Evolutionary conservation across 805 yeast species (phyloP), one percentile per base, ranked within the genome.

Genomic region (Priceomyces carsonii): DNA sequence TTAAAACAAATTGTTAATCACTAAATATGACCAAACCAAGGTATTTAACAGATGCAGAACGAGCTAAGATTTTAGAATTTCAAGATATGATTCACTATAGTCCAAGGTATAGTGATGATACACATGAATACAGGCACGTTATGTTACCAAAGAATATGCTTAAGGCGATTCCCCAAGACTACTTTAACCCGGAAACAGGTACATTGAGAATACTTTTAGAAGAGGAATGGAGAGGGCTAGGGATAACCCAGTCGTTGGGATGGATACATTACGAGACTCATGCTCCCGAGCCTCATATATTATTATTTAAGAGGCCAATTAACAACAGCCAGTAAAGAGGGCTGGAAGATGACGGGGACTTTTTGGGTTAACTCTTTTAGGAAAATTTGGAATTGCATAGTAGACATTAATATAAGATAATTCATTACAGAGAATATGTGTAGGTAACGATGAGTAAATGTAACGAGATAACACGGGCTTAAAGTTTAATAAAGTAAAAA

Each of bases 191-290:
- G 2, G 95, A 90, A 40, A 87, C 95, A 2, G 98, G 98, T 4
- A 93, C 99, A 0, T 71, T 93, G 49, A 80, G 96, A 47, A 87
- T 93, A 28, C 67, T 93, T 25, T 63, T 85, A 32, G 99, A 93
- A 60, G 98, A 93, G 48, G 99, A 93, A 63, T 93, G 99, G 99
- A 75, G 99, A 60, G 98, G 97, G 1, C 68, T 93, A 32, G 99
- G 99, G 2, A 89, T 93, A 52, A 93, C 98, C 5, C 99, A 93
- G 61, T 85, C 95, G 23, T 69, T 93, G 42, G 99, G 99, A 1
- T 93, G 99, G 99, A 93, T 76, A 36, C 99, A 93, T 61, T 93
- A 91, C 56, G 99, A 93, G 54, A 90, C 96, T 26, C 99, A 93
- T 59, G 74, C 98, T 1, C 99, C 99, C 28, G 99, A 93, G 62